phyloP scores from a whole-genome alignment of 306 rosid genomes.

The Cucurbita pepo region DNA sequence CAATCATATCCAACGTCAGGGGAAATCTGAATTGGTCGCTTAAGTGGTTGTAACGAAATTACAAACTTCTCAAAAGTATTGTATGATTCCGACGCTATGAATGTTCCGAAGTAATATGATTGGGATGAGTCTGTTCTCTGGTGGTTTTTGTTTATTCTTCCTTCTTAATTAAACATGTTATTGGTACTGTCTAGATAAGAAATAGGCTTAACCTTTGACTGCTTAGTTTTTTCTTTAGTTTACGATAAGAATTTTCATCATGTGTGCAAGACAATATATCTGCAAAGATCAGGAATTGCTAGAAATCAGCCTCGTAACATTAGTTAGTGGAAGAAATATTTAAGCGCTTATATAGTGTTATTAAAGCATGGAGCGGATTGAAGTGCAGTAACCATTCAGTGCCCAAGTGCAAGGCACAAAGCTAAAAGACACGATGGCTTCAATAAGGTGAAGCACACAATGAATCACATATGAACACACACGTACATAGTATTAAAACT shows the following conservation, averaged over 20 bases:
- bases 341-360: not conserved
- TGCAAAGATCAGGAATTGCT: not conserved
- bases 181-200: not conserved
- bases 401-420: not conserved
- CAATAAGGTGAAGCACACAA: not conserved
- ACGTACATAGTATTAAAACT: not conserved
- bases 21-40: not conserved
- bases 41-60: not conserved
- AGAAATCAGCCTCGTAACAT: not conserved
- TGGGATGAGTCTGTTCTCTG: not conserved
- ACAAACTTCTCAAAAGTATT: not conserved
- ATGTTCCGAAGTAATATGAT: not conserved
- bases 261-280: not conserved
- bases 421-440: not conserved
- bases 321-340: not conserved
- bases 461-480: not conserved
- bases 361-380: not conserved
- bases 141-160: not conserved
- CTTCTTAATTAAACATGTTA: not conserved
- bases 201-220: not conserved
- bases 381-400: not conserved
- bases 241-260: not conserved
- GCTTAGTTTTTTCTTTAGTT: not conserved
- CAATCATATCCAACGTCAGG: not conserved
- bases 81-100: not conserved